Evolutionary conservation across 1,284 basidiomycete species (phyloP).

Genomic region (Boletus sp.): DNA sequence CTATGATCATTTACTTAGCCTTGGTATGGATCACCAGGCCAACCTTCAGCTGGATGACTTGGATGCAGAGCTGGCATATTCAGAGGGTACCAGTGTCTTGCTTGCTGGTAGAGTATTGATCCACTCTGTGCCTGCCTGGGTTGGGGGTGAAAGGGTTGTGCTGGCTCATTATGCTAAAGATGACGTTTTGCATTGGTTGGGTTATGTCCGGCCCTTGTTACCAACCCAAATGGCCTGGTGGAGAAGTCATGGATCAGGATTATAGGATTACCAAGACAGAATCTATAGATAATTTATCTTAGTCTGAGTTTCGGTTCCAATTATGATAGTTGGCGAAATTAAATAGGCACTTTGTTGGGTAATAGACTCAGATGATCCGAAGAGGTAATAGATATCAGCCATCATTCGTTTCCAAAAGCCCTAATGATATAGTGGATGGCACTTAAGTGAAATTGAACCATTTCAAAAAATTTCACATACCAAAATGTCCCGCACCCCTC

Average conservation of each 20-base stretch:
- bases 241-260: background rate
- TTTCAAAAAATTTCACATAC: no score
- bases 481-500: no score
- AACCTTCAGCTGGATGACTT: background rate
- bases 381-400: no score
- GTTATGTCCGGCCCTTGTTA: background rate
- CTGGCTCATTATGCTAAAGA: background rate
- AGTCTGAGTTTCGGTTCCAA: no score
- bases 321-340: no score
- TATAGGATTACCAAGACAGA: background rate
- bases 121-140: background rate
- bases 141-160: background rate
- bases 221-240: background rate
- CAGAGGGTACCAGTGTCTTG: background rate
- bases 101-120: background rate
- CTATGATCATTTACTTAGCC: background rate
- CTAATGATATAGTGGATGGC: no score
- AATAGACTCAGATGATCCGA: no score
- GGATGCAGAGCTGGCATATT: background rate
- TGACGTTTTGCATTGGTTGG: background rate
- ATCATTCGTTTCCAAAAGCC: no score
- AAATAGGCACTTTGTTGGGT: no score
- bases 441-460: no score
- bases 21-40: background rate
- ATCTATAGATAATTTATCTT: no score